Evolutionary conservation across 2,329 filamentous ascomycete species (phyloP), one percentile per base, ranked within the genome.

Genomic region (Acrodontium crateriforme): DNA sequence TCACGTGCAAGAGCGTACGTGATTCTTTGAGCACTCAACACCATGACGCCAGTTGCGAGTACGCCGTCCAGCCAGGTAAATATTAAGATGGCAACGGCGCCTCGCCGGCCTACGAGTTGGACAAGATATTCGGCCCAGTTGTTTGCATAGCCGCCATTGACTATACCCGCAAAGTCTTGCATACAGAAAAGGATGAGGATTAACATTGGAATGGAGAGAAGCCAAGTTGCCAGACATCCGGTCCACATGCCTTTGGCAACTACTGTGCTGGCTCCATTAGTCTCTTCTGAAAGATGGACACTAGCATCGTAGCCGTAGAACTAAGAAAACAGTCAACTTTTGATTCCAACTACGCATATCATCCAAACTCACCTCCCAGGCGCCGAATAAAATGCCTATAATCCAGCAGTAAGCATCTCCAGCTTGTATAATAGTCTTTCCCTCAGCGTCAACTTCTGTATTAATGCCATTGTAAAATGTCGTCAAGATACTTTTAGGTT

Each of bases 381-480:
- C 35, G 3, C 35, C 35, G 15, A 34, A 37, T 41, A 55, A 31
- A 50, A 55, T 11, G n/a, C 33, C 26, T 14, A 34, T 30, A 9
- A 31, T 45, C 54, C 52, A 56, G 31, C 48, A 50, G 33, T 58
- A 56, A 1, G 45, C 40, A 38, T 57, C 53, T 1, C 44, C 49
- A 3, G 51, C 54, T 30, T 56, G 37, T n/a, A n/a, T n/a, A n/a
- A n/a, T n/a, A n/a, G n/a, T n/a, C 22, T 52, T 49, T 18, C 46
- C 33, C 4, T 41, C 35, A 2, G 49, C 53, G 9, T 37, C 17
- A n/a, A n/a, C n/a, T n/a, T n/a, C n/a, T n/a, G n/a, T n/a, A 16
- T 58, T 58, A 32, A 58, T 57, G 2, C 53, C 54, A 27, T 58
- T 58, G 33, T 56, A 54, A 35, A 56, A 54, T 10, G 45, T 38